These are phyloP conservation scores for Diaporthe caulivora DNA, from an alignment of 2,329 filamentous ascomycete genomes.

Conservation along the genomic window DNA sequence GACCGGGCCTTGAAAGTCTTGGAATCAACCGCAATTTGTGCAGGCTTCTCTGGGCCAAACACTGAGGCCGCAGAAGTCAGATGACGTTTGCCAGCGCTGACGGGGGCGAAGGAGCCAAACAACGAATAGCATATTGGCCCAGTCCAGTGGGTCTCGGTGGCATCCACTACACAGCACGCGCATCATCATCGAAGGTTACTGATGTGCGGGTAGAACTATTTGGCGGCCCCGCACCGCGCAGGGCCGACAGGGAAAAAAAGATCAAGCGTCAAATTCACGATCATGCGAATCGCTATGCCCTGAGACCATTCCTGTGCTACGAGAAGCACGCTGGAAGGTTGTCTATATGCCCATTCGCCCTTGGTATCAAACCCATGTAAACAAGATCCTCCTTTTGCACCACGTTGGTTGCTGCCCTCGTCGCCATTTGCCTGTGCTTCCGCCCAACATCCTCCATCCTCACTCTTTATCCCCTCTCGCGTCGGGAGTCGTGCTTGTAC, in stretches of 20 bases:
- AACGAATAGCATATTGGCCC: background rate
- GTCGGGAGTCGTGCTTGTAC: background rate
- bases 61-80: too few species aligned
- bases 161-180: background rate
- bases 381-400: too few species aligned
- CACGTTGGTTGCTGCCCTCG: background rate
- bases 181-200: background rate
- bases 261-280: background rate
- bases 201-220: background rate
- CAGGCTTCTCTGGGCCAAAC: too few species aligned
- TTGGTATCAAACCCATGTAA: background rate
- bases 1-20: too few species aligned
- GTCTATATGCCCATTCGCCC: background rate
- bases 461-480: too few species aligned
- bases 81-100: background rate
- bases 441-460: background rate
- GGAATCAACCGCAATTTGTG: too few species aligned
- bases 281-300: background rate
- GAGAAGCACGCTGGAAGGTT: too few species aligned
- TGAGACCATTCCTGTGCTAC: background rate
- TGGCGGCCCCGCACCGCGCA: background rate
- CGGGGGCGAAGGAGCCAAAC: background rate
- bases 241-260: background rate
- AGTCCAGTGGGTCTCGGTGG: background rate
- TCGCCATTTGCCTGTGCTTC: background rate